Evolutionary conservation across 2,329 filamentous ascomycete genomes (phyloP).

Genomic region (Ceratocystis lukuohia): DNA sequence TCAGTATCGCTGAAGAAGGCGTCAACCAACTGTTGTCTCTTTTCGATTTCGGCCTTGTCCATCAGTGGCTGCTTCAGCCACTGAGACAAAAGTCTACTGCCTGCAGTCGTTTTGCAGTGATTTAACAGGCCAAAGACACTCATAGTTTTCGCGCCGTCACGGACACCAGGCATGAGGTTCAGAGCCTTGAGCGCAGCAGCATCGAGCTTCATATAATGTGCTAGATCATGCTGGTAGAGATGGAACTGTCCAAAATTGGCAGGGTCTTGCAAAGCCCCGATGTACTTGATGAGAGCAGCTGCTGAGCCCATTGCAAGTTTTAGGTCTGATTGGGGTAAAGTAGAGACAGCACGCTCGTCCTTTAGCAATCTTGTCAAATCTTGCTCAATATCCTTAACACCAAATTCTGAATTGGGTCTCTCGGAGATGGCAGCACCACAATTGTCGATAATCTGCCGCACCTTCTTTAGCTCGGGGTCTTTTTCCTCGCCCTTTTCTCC

Average conservation of each 20-base stretch:
- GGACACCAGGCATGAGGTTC: conserved; percentile 90
- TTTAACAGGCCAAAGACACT: conserved; percentile 88
- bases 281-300: conserved; percentile 84
- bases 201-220: conserved; percentile 97
- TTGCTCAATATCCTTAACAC: conserved; percentile 85
- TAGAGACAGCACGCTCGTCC: conserved; percentile 64
- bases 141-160: conserved; percentile 95
- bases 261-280: conserved; percentile 76
- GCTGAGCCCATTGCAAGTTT: conserved; percentile 95
- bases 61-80: conserved; percentile 98
- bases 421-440: conserved; percentile 86
- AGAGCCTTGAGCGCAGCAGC: conserved; percentile 85
- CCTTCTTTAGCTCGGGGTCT: conserved; percentile 75
- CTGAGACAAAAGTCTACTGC: conserved; percentile 77
- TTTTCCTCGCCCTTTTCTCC: conserved; percentile 68
- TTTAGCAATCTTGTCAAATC: conserved; percentile 78
- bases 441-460: conserved; percentile 78
- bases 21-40: conserved; percentile 84
- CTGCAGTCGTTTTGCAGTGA: conserved; percentile 92
- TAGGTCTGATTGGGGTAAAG: conserved; percentile 77
- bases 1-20: conserved; percentile 90
- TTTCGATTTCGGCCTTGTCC: conserved; percentile 77
- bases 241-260: conserved; percentile 96
- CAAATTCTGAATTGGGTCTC: conserved; percentile 63
- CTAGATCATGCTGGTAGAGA: conserved; percentile 90